These are phyloP conservation scores for Colletotrichum phormii DNA, from an alignment of 2,329 filamentous ascomycete genomes.

Conservation along the genomic window DNA sequence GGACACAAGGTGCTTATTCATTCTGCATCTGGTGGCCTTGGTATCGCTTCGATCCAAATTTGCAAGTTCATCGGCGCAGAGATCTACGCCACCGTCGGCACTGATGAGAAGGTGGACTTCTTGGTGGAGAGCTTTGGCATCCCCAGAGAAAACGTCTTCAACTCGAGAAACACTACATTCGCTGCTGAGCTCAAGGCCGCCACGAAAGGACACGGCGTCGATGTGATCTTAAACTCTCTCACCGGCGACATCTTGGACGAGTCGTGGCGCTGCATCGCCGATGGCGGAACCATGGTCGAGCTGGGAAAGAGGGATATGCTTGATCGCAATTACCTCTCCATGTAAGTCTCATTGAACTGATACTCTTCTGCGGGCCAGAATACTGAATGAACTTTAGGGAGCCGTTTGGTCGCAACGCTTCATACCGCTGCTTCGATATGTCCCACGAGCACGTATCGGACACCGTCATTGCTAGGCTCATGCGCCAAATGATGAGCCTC, in stretches of 20 bases:
- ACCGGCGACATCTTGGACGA: conserved; percentile 40
- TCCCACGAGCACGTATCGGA: neutral
- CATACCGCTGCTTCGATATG: neutral
- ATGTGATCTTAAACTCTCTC: conserved; percentile 47
- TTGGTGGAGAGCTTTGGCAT: conserved; percentile 43
- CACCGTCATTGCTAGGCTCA: conserved; percentile 19
- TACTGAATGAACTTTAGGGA: no score
- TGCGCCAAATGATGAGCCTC: conserved; percentile 23
- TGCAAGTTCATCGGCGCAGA: conserved; percentile 36
- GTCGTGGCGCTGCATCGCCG: conserved; percentile 4
- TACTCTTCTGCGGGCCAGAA: no score
- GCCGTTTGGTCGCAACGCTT: no score
- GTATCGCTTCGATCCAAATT: conserved; percentile 38
- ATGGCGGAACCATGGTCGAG: conserved; percentile 46
- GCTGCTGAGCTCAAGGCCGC: conserved; percentile 37
- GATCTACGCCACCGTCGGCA: conserved; percentile 45
- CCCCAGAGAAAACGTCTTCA: conserved; percentile 43
- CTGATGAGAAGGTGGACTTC: conserved; percentile 42
- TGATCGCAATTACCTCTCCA: conserved; percentile 43
- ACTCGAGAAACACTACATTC: conserved; percentile 41
- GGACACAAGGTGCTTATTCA: no score
- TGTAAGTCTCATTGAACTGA: conserved; percentile 52
- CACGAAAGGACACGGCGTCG: conserved; percentile 41
- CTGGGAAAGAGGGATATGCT: conserved; percentile 44
- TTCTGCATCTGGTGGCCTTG: conserved; percentile 38